Evolutionary conservation across 495 filamentous ascomycete species (phyloP), one percentile per base, ranked within the genome.

Genomic region (Penicillium flavigenum): DNA sequence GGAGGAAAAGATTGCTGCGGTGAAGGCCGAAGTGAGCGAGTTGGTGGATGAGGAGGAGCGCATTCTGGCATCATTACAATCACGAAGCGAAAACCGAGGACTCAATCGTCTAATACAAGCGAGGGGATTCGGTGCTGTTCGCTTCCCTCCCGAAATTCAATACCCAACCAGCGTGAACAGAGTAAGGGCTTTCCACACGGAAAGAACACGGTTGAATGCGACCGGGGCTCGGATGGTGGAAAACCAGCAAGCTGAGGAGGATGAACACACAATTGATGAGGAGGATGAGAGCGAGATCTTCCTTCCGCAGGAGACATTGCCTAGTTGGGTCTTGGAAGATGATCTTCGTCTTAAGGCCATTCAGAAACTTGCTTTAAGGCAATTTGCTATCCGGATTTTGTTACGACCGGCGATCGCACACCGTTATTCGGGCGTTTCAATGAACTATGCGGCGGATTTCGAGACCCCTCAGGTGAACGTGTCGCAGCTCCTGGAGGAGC

Each of bases 1-100:
- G 77, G 85, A 91, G 53, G 75, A 79, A 61, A 77, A 76, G 60
- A 78, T 79, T 29, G 75, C 76, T 36, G 75, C 74, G 2, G 76
- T 76, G 1, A 76, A 74, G 62, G 75, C 73, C 24, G 76, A 79
- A 45, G 73, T 78, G 47, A 68, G 70, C 41, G 72, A 73, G 42
- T 52, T 79, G 51, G 64, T 74, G 43, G 72, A 76, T 19, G 75
- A 79, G 61, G 76, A 77, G 48, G 60, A 71, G 26, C 71, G 73
- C 16, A 49, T 77, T 46, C 20, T 77, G 24, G 65, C 66, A 27
- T 59, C 70, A 12, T 49, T 77, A 9, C 52, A 64, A 16, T 60
- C 60, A 43, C 60, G 69, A 29, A 70, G 65, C 26, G 68, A 62
- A 29, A 16, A 27, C 6, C 58, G 63, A 9, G 50, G 51, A 14